Evolutionary conservation across 1,284 basidiomycete species (phyloP).

Genomic region (Quambalaria eucalypti): DNA sequence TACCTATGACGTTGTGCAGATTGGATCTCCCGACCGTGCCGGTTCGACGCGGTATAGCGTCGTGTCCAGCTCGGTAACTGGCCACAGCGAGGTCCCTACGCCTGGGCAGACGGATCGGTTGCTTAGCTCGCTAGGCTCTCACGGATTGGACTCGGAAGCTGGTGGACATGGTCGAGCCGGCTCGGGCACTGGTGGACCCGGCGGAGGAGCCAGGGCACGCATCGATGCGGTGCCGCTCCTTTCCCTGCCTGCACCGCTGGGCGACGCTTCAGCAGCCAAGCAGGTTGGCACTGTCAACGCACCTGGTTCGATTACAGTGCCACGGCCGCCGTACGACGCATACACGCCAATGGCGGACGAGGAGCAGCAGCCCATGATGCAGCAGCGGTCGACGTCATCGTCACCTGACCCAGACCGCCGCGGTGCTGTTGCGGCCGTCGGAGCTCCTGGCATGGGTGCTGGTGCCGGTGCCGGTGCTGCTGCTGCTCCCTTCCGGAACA

Average conservation of each 20-base stretch:
- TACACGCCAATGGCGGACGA: constrained; percentile 23
- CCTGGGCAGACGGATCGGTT: background rate
- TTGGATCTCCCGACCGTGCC: constrained; percentile 32
- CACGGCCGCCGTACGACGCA: constrained; percentile 16
- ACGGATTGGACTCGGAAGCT: background rate
- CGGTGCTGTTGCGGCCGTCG: background rate
- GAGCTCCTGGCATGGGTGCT: no score
- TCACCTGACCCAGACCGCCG: constrained; percentile 23
- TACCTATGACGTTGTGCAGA: constrained; percentile 52
- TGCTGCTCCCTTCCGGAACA: no score
- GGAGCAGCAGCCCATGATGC: constrained; percentile 34
- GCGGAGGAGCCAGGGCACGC: constrained; percentile 24
- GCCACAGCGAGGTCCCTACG: background rate
- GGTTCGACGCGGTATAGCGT: constrained; percentile 35
- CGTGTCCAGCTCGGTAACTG: constrained; percentile 12
- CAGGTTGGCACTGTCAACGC: constrained; percentile 6
- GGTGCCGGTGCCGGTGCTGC: no score
- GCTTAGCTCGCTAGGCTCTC: background rate
- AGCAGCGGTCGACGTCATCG: constrained; percentile 13
- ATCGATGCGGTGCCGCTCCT: constrained; percentile 42
- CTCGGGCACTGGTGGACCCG: background rate
- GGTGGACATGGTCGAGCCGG: background rate
- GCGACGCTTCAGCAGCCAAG: constrained; percentile 30
- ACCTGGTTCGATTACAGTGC: constrained; percentile 18
- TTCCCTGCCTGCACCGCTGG: constrained; percentile 44